Base-by-base conservation (phyloP, 768 basidiomycete genomes). In the Cubamyces lactineus region DNA sequence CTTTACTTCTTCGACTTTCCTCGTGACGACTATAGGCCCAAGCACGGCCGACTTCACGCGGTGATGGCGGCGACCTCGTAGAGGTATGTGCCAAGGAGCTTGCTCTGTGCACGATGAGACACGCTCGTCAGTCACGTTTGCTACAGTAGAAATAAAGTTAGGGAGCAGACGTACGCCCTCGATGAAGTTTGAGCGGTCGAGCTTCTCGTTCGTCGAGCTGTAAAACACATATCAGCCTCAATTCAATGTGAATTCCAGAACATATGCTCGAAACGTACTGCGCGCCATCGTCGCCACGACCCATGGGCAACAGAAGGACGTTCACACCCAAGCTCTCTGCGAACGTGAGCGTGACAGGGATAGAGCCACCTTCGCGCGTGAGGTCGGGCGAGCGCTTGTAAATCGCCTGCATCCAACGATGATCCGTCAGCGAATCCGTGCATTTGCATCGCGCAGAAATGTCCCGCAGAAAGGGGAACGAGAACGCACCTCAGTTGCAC, bases 121-220 rank as follows among this genome's bases (percentile, higher is more conserved):
- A n/a, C 26, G 12, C 2, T 7, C 21, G 24, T 26, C 15, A n/a
- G 3, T 23, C 16, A 24, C 17, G 1, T 53, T n/a, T 57, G 28
- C 13, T 16, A 56, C 16, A 24, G 19, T 6, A 34, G 9, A 11
- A 6, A 34, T 34, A 1, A 11, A 1, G 9, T 6, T 4, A 11
- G 34, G 1, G 34, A 34, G 34, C 34, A 48, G 17, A 71, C 86
- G 73, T 75, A 89, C 92, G 70, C 89, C 91, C 74, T 92, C 78
- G 62, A 97, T 88, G 75, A 88, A 97, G 79, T 98, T 98, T 50
- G 85, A 86, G 54, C 79, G 79, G 75, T 98, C 95, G 53, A 98
- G 79, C 75, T 98, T 98, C 82, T 98, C 96, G 73, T 96, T 96
- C 12, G 91, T 94, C 53, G 91, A 93, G 75, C 92, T 92, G 64